These are phyloP conservation scores for Trichothecium roseum DNA, from an alignment of 2,329 filamentous ascomycete genomes.

Conservation along the genomic window DNA sequence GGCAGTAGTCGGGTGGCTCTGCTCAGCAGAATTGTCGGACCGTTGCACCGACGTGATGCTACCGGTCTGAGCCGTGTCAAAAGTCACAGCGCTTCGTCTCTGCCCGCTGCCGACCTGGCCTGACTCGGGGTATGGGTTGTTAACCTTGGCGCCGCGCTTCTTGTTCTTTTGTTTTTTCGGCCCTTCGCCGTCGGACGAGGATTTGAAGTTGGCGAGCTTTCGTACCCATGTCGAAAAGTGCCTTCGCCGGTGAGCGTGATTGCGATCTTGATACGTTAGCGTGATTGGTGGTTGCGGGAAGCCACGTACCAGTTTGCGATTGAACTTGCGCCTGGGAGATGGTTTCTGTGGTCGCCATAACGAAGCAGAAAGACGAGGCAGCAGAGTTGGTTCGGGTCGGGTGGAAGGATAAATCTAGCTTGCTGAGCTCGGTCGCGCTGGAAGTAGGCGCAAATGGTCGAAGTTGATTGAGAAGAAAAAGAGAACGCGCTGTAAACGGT, in stretches of 20 bases:
- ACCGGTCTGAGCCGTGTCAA: constrained; percentile 44
- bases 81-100: constrained; percentile 40
- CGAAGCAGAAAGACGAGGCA: neutral
- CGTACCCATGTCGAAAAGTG: constrained; percentile 93
- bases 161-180: constrained; percentile 29
- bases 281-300: neutral
- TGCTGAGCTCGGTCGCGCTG: no score
- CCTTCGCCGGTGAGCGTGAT: constrained; percentile 57
- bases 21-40: no score
- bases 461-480: no score
- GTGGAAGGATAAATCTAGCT: no score
- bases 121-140: constrained; percentile 88
- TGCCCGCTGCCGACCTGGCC: constrained; percentile 37
- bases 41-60: constrained; percentile 35
- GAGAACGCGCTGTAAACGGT: no score
- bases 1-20: neutral
- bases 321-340: neutral
- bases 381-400: no score
- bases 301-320: neutral
- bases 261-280: constrained; percentile 35
- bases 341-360: constrained; percentile 6
- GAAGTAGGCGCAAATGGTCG: no score
- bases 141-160: constrained; percentile 56
- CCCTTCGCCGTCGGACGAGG: constrained; percentile 49
- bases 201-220: constrained; percentile 81